Conservation (phyloP, 192 early-diverging fungal genomes). For the Chytriomyces sp. region DNA sequence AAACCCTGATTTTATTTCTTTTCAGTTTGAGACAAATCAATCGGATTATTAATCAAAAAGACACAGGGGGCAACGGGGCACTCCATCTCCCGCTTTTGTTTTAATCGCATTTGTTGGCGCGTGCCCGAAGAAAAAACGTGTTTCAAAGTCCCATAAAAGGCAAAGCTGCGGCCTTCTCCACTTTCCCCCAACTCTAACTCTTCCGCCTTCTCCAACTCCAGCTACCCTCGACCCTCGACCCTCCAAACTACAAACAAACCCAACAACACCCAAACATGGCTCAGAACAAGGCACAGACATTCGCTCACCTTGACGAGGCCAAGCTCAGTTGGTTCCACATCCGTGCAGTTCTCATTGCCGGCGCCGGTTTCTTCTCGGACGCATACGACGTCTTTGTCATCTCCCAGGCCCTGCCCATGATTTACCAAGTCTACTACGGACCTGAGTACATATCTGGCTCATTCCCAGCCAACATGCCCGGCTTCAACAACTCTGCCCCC, state of each 20-base stretch:
- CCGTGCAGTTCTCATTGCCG: conserved; percentile 52
- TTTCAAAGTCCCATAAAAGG: no score
- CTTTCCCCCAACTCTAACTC: no score
- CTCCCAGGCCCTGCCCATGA: conserved; percentile 84
- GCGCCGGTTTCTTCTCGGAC: conserved; percentile 79
- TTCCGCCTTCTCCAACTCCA: not conserved
- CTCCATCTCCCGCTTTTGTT: no score
- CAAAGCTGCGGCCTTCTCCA: no score
- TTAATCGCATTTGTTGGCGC: no score
- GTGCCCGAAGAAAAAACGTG: no score
- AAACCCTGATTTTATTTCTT: no score
- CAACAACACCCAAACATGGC: not conserved
- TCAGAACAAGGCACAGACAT: conserved; percentile 3
- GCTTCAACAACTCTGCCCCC: not conserved
- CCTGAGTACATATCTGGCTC: conserved; percentile 87
- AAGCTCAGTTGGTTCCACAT: conserved; percentile 47
- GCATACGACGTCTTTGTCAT: conserved; percentile 95
- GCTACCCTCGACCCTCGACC: not conserved
- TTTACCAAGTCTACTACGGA: conserved; percentile 78
- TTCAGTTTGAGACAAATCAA: no score
- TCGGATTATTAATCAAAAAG: no score
- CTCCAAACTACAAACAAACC: not conserved
- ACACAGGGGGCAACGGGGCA: no score
- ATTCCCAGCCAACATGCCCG: conserved; percentile 58
- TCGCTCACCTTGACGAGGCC: conserved; percentile 46